These are phyloP conservation scores for Pleurozium schreberi DNA, from an alignment of 225 moss, liverwort and hornwort genomes.

Conservation along the genomic window DNA sequence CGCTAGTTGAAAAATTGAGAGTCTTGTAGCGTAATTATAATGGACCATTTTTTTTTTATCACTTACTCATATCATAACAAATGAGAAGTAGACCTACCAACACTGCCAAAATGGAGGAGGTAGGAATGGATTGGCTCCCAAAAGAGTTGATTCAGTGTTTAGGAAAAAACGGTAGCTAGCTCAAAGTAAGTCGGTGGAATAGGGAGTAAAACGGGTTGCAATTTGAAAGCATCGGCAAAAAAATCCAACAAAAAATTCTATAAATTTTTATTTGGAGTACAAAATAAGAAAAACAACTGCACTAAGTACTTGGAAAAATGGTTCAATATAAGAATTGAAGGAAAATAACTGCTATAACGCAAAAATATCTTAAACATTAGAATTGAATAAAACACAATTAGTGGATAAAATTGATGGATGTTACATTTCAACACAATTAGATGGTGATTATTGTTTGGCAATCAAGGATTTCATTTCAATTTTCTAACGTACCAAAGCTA, in stretches of 20 bases:
- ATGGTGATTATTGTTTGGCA: no score
- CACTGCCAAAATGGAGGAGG: no score
- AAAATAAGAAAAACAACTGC: background rate
- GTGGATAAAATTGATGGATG: background rate
- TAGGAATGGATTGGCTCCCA: no score
- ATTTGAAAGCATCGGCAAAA: background rate
- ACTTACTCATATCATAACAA: no score
- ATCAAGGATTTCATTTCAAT: background rate
- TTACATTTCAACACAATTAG: background rate
- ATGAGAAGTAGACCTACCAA: no score
- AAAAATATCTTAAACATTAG: fast-evolving
- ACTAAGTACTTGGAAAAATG: fast-evolving
- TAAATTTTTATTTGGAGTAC: background rate
- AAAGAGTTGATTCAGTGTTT: background rate
- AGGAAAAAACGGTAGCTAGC: fast-evolving
- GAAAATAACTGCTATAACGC: fast-evolving
- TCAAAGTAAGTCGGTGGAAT: background rate
- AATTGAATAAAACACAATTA: background rate
- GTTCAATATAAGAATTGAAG: background rate
- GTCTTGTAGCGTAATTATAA: no score
- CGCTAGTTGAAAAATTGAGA: no score
- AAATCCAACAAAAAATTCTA: background rate
- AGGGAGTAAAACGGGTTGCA: background rate
- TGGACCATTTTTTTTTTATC: no score
- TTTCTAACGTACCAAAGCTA: no score